A percentile compares a stretch with the other conserved stretches of the same genome.
phyloP scores from a whole-genome alignment of 2,329 filamentous ascomycete genomes.

The Myriangium duriaei region DNA sequence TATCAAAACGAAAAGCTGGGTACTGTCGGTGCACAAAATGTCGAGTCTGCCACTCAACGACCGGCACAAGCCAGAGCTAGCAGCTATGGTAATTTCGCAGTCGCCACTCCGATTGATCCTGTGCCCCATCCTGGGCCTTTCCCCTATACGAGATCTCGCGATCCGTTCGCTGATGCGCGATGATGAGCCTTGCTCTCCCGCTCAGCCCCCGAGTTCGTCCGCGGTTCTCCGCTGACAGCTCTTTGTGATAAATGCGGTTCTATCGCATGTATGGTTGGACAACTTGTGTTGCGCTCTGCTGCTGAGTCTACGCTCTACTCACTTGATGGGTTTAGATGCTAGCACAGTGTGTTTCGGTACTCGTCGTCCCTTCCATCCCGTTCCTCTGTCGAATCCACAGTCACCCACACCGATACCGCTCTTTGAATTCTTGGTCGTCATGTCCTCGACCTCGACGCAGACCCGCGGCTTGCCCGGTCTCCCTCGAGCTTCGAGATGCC shows the following conservation, averaged over 20 bases:
- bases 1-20: constrained; percentile 30
- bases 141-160: constrained; percentile 19
- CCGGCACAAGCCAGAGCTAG: constrained; percentile 32
- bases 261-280: constrained; percentile 3
- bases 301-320: constrained; percentile 7
- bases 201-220: background rate
- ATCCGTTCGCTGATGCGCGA: constrained; percentile 31
- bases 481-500: constrained; percentile 7
- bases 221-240: constrained; percentile 12
- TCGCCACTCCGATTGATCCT: constrained; percentile 31
- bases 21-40: constrained; percentile 29
- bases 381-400: constrained; percentile 27
- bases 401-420: constrained; percentile 25
- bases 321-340: constrained; percentile 7
- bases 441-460: constrained; percentile 22
- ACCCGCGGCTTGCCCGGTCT: constrained; percentile 25
- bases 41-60: constrained; percentile 29
- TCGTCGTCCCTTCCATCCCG: constrained; percentile 30
- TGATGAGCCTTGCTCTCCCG: constrained; percentile 25
- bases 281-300: constrained; percentile 9
- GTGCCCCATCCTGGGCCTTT: constrained; percentile 17
- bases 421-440: constrained; percentile 17
- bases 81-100: constrained; percentile 32
- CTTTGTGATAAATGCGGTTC: constrained; percentile 14
- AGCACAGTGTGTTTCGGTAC: constrained; percentile 18